Conservation (phyloP, 495 filamentous ascomycete species). For the Pseudomonodictys pantanalensis region DNA sequence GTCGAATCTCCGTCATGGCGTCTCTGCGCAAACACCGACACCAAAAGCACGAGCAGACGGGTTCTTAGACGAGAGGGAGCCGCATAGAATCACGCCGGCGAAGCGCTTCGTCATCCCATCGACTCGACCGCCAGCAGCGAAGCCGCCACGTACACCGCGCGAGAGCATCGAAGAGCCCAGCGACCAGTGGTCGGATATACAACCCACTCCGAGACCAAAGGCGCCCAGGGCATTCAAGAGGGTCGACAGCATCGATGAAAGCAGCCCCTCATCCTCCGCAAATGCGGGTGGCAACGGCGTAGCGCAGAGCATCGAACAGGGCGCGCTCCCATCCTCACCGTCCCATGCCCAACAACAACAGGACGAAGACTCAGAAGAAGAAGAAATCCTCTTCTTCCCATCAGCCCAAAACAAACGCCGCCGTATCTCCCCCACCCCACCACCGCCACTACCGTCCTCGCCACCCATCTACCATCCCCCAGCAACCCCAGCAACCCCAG, state of each 20-base stretch:
- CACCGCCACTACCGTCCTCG: not conserved
- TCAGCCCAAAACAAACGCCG: slow-evolving; percentile 16
- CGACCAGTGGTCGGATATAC: not conserved
- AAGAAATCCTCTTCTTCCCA: slow-evolving; percentile 25
- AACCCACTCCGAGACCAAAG: not conserved
- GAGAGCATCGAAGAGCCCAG: not conserved
- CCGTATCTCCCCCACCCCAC: slow-evolving; percentile 12
- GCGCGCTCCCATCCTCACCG: not conserved
- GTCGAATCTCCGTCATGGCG: slow-evolving; percentile 16
- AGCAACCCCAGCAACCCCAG: not conserved
- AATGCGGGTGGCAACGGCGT: not conserved
- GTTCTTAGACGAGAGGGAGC: too few relatives aligned
- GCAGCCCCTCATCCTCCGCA: slow-evolving; percentile 3
- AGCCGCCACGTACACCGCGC: not conserved
- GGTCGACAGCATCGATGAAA: slow-evolving; percentile 28
- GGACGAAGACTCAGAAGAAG: slow-evolving; percentile 15
- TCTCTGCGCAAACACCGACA: slow-evolving; percentile 4
- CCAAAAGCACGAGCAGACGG: not conserved
- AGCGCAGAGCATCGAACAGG: not conserved
- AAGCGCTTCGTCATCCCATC: slow-evolving; percentile 21
- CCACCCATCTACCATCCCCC: not conserved
- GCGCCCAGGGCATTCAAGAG: slow-evolving; percentile 9
- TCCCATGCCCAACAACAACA: not conserved
- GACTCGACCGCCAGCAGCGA: not conserved
- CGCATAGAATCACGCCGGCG: slow-evolving; percentile 11